Evolutionary conservation across 108 stramenopile species (phyloP).

Genomic region (Craspedostauros australis): DNA sequence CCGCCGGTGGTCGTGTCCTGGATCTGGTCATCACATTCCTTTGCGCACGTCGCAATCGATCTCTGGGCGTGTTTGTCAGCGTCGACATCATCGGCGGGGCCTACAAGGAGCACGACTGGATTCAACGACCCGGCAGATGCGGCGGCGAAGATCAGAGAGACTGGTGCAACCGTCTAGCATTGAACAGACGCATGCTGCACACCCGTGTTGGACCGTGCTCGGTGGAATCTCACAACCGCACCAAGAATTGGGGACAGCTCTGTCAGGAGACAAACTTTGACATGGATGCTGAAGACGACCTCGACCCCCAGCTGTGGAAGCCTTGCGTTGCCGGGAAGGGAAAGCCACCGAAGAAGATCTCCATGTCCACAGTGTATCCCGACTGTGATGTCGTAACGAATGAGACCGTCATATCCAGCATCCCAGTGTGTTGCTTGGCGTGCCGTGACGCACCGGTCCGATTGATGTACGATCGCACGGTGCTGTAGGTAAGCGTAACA

Average conservation of each 20-base stretch:
- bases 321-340: conserved; percentile 22
- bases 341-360: conserved; percentile 39
- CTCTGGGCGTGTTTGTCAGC: conserved; percentile 53
- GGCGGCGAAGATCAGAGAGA: conserved; percentile 18
- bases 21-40: conserved; percentile 49
- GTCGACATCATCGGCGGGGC: conserved; percentile 41
- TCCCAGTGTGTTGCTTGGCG: conserved; percentile 41
- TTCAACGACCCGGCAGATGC: conserved; percentile 22
- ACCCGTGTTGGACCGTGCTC: conserved; percentile 46
- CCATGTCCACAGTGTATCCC: conserved; percentile 54
- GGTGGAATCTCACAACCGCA: conserved; percentile 5
- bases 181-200: conserved; percentile 57
- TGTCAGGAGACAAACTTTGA: conserved; percentile 41
- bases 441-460: conserved; percentile 39
- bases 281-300: conserved; percentile 45
- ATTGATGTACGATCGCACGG: conserved; percentile 45
- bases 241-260: conserved; percentile 18
- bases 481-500: too few relatives aligned
- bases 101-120: conserved; percentile 60
- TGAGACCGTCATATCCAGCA: conserved; percentile 40
- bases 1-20: conserved; percentile 24
- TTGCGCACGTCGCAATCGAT: conserved; percentile 14
- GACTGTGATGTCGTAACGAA: conserved; percentile 55
- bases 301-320: conserved; percentile 34
- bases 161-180: conserved; percentile 51